Evolutionary conservation across 257 asterid genomes (phyloP).

Genomic region (Jaltomata sinuosa): DNA sequence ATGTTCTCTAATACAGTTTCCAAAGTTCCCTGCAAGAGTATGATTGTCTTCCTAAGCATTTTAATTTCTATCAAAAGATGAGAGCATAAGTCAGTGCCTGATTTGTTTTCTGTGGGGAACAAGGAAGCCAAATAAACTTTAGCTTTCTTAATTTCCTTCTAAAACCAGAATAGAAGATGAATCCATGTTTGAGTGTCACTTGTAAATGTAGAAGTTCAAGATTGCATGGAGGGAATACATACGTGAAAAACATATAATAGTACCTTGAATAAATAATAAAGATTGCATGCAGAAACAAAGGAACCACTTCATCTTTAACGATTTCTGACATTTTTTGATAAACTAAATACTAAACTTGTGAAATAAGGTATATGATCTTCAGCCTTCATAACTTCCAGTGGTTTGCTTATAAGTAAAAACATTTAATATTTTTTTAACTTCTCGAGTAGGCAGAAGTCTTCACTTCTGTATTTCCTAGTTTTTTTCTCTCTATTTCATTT

Average conservation of each 20-base stretch:
- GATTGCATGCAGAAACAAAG: neutral
- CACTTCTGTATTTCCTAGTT: neutral
- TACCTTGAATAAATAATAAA: neutral
- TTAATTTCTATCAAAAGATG: neutral
- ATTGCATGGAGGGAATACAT: neutral
- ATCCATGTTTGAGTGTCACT: neutral
- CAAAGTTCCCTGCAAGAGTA: neutral
- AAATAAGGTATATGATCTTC: neutral
- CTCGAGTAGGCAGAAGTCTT: neutral
- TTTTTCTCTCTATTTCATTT: neutral
- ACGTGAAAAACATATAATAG: neutral
- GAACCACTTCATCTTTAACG: neutral
- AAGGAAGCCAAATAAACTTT: neutral
- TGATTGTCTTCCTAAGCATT: neutral
- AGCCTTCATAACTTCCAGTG: neutral
- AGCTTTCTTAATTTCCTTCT: neutral
- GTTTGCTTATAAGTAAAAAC: neutral
- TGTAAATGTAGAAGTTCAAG: neutral
- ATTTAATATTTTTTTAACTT: neutral
- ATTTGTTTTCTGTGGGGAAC: neutral
- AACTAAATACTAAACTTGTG: neutral
- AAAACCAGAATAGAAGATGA: neutral
- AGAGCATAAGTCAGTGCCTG: neutral
- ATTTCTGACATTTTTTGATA: neutral
- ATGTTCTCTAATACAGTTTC: neutral